Percentiles rank a stretch among this genome's conserved stretches.
phyloP scores from a whole-genome alignment of 768 basidiomycete genomes.

The Panus rudis region DNA sequence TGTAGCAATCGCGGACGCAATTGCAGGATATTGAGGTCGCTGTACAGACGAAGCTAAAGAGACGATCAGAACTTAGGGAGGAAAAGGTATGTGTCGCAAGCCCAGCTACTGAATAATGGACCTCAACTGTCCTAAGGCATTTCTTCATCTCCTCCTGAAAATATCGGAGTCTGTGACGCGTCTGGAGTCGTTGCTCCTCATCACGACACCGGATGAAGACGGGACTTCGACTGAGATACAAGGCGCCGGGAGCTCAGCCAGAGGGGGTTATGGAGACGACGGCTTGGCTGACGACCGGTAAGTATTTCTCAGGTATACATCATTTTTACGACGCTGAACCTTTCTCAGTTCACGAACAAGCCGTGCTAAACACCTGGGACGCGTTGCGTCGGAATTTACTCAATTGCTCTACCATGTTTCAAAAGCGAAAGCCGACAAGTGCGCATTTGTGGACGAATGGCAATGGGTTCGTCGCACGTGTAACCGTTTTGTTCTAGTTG shows the following conservation, averaged over 20 bases:
- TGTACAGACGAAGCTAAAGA: conserved; percentile 71
- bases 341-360: conserved; percentile 46
- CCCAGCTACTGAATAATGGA: conserved; percentile 1
- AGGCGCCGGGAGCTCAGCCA: conserved; percentile 29
- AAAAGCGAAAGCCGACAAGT: conserved; percentile 73
- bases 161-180: conserved; percentile 88
- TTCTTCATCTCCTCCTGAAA: conserved; percentile 83
- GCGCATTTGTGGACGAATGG: conserved; percentile 74
- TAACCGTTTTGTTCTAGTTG: conserved; percentile 23
- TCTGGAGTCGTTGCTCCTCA: conserved; percentile 78
- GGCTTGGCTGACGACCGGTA: conserved; percentile 38
- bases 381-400: conserved; percentile 86
- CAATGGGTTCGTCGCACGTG: conserved; percentile 70
- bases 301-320: conserved; percentile 23
- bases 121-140: conserved; percentile 41
- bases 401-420: conserved; percentile 86
- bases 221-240: conserved; percentile 29
- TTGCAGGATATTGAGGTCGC: conserved; percentile 63
- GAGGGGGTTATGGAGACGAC: conserved; percentile 21
- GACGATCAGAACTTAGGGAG: conserved; percentile 71
- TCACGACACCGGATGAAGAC: conserved; percentile 46
- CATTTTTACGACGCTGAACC: neutral
- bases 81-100: conserved; percentile 56
- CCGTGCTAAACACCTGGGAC: conserved; percentile 71
- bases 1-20: conserved; percentile 54